These are phyloP conservation scores for Pelargonium citronellum DNA, from an alignment of 441 rosid genomes.

Conservation along the genomic window DNA sequence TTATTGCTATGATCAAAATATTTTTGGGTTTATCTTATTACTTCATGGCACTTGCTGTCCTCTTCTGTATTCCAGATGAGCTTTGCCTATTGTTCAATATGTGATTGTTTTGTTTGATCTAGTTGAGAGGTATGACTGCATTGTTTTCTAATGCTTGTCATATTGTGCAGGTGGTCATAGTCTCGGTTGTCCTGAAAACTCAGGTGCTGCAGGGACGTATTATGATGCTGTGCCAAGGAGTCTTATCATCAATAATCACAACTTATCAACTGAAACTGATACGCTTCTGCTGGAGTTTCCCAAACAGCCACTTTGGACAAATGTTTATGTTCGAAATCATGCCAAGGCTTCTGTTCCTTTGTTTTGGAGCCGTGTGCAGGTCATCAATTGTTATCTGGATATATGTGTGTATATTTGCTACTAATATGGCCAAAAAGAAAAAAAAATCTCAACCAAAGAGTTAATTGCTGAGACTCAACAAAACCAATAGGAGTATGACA, in stretches of 20 bases:
- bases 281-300: conserved; percentile 96
- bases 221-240: conserved; percentile 96
- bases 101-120: conserved; percentile 11
- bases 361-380: conserved; percentile 99
- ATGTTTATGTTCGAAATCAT: conserved; percentile 73
- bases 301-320: conserved; percentile 90
- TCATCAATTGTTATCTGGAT: conserved; percentile 23
- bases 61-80: not conserved
- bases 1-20: not conserved
- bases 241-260: conserved; percentile 80
- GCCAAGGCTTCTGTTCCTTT: conserved; percentile 95
- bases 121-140: not conserved
- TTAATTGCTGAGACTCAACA: too few relatives aligned
- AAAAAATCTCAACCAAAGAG: too few relatives aligned
- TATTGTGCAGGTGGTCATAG: conserved; percentile 73
- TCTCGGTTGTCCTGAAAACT: conserved; percentile 71
- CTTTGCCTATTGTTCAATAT: not conserved
- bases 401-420: not conserved
- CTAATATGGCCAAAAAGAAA: too few relatives aligned
- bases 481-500: too few relatives aligned
- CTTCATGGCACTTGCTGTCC: not conserved
- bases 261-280: conserved; percentile 79
- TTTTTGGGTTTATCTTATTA: not conserved
- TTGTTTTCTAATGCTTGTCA: conserved; percentile 11
- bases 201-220: conserved; percentile 95